These are phyloP conservation scores for Fusarium odoratissimum DNA, from an alignment of 2,329 filamentous ascomycete species.

Conservation along the genomic window DNA sequence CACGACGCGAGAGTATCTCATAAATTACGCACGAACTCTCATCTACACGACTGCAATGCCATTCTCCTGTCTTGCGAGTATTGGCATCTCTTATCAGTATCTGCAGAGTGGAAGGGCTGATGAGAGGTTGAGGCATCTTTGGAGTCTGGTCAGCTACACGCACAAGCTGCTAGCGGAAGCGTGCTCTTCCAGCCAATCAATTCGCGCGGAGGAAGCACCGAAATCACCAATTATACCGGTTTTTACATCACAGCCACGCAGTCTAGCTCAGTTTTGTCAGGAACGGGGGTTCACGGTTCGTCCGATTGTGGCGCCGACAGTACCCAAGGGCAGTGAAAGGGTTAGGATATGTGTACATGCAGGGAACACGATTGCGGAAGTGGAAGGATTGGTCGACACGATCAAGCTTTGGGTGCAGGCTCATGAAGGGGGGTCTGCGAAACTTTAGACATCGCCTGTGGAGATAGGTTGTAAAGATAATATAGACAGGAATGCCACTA, in stretches of 20 bases:
- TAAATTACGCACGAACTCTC: constrained; percentile 80
- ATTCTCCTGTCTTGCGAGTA: constrained; percentile 68
- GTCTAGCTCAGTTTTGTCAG: constrained; percentile 71
- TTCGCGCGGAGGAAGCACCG: constrained; percentile 53
- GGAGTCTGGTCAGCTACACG: constrained; percentile 53
- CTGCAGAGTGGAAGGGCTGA: constrained; percentile 63
- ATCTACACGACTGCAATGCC: constrained; percentile 80
- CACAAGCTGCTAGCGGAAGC: constrained; percentile 59
- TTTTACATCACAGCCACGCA: constrained; percentile 67
- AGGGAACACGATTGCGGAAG: constrained; percentile 68
- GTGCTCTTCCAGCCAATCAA: constrained; percentile 20
- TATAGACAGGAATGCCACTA: not conserved
- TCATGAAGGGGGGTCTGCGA: not conserved
- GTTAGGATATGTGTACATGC: constrained; percentile 77
- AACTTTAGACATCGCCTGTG: not conserved
- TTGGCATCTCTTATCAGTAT: constrained; percentile 68
- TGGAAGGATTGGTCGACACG: constrained; percentile 62
- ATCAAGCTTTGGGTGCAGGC: constrained; percentile 60
- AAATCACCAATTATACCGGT: constrained; percentile 74
- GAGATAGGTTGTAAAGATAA: not conserved
- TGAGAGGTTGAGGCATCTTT: constrained; percentile 46
- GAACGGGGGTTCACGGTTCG: constrained; percentile 68
- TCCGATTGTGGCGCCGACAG: constrained; percentile 75
- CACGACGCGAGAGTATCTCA: constrained; percentile 70
- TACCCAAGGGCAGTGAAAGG: constrained; percentile 71